Conservation (phyloP, 192 early-diverging fungal genomes). For the Phlyctochytrium bullatum region DNA sequence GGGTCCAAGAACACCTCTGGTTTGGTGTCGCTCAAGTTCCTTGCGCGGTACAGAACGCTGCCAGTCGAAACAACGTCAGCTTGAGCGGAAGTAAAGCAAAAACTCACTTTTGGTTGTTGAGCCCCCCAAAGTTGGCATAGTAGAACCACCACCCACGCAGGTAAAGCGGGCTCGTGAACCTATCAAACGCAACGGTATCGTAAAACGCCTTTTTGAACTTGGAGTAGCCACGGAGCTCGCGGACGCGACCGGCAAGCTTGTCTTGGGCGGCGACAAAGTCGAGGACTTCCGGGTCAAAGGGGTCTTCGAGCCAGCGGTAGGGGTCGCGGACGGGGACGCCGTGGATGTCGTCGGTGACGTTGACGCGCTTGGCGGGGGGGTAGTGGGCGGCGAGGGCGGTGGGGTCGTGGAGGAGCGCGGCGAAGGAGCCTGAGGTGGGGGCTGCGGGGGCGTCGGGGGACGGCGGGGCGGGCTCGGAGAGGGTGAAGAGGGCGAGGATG, state of each 20-base stretch:
- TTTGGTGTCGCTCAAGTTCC: background rate
- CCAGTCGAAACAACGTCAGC: background rate
- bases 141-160: slow-evolving; percentile 8
- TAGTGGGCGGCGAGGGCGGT: no score
- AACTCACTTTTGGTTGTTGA: slow-evolving; percentile 2
- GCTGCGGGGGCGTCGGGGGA: no score
- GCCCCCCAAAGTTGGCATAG: slow-evolving; percentile 1
- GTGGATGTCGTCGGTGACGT: slow-evolving; percentile 14
- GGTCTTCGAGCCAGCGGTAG: slow-evolving; percentile 58
- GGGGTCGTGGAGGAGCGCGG: no score
- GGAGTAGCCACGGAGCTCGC: background rate
- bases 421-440: no score
- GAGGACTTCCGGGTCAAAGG: slow-evolving; percentile 13
- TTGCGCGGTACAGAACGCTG: slow-evolving; percentile 13
- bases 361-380: background rate
- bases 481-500: background rate
- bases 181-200: background rate
- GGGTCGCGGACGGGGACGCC: slow-evolving; percentile 44
- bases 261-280: slow-evolving; percentile 56
- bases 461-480: background rate
- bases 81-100: background rate
- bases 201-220: background rate
- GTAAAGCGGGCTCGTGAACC: background rate
- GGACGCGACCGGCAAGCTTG: background rate
- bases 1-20: slow-evolving; percentile 18